Conservation (phyloP, 176 grass and related monocot genomes). For the Musa beccarii region DNA sequence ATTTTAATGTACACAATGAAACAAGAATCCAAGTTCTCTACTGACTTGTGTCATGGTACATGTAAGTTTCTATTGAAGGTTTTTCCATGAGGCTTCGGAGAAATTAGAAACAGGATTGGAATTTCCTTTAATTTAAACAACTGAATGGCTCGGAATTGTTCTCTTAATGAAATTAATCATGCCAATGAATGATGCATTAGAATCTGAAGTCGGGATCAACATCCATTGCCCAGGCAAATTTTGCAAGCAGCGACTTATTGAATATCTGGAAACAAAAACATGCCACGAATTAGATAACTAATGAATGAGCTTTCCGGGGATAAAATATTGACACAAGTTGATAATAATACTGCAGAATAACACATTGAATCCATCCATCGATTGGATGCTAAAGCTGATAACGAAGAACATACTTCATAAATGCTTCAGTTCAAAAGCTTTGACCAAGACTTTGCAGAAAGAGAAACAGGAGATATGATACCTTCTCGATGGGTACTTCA, state of each 20-base stretch:
- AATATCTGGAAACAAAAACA: conserved; percentile 61
- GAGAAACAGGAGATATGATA: conserved; percentile 21
- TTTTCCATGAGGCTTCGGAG: neutral
- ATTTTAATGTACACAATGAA: neutral
- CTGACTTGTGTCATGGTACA: too few relatives aligned
- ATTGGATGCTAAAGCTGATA: neutral
- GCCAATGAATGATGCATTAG: conserved; percentile 26
- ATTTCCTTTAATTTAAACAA: neutral
- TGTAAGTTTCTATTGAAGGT: neutral
- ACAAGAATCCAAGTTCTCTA: neutral
- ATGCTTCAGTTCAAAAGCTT: too few relatives aligned
- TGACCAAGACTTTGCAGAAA: neutral
- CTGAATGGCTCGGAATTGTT: neutral
- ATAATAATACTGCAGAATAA: too few relatives aligned
- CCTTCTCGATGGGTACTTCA: conserved; percentile 99
- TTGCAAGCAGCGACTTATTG: conserved; percentile 80
- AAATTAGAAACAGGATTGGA: neutral
- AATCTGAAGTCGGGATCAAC: conserved; percentile 83
- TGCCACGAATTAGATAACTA: neutral
- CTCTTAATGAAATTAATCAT: neutral
- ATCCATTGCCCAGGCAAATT: conserved; percentile 90
- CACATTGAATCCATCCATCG: neutral
- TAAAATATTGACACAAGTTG: neutral
- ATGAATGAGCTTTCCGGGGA: neutral
- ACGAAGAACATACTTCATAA: neutral